Evolutionary conservation across 768 basidiomycete genomes (phyloP).

Genomic region (Russula olivacea): DNA sequence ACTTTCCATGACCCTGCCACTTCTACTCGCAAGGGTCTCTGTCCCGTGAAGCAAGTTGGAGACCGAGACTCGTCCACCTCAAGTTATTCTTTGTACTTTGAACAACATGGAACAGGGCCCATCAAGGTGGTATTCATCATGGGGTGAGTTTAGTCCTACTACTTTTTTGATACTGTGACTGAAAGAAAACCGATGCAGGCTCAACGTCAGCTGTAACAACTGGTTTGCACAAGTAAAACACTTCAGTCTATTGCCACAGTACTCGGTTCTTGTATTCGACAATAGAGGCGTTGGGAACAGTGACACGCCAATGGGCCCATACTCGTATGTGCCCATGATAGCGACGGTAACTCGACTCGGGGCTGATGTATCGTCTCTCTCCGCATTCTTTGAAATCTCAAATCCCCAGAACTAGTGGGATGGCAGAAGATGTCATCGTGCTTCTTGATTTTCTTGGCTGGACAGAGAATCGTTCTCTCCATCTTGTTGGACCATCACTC

Average conservation of each 20-base stretch:
- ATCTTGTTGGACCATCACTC: conserved; percentile 69
- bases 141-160: conserved; percentile 41
- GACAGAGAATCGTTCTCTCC: conserved; percentile 54
- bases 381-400: not conserved
- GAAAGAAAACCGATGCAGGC: conserved; percentile 30
- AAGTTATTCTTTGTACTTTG: conserved; percentile 73
- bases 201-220: conserved; percentile 57
- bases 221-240: conserved; percentile 62
- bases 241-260: conserved; percentile 50
- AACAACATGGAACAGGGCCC: conserved; percentile 64
- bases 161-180: not conserved
- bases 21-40: conserved; percentile 65
- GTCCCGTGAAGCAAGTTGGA: conserved; percentile 55
- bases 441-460: conserved; percentile 69
- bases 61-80: conserved; percentile 43
- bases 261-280: conserved; percentile 70
- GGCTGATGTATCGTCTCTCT: not conserved
- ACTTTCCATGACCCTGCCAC: conserved; percentile 57
- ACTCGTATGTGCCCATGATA: conserved; percentile 47
- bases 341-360: not conserved
- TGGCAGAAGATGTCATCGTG: conserved; percentile 69
- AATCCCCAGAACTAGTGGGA: conserved; percentile 52
- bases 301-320: conserved; percentile 63
- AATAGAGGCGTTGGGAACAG: conserved; percentile 82
- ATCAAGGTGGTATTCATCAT: conserved; percentile 71